phyloP scores from a whole-genome alignment of 495 filamentous ascomycete species.

The Talaromyces stipitatus region DNA sequence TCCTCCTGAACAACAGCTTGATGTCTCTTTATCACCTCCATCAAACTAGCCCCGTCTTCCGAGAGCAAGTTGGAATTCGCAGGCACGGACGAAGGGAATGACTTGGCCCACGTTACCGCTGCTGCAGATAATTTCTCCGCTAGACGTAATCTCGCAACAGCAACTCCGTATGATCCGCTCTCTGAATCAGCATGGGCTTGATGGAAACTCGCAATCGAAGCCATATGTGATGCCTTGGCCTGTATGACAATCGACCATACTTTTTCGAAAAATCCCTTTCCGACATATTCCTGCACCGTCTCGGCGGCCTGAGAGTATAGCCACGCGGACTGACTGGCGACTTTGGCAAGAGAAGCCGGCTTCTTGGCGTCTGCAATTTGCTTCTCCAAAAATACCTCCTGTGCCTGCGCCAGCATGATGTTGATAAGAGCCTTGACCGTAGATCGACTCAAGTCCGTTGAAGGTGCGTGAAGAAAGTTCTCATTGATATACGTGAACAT shows the following conservation, averaged over 20 bases:
- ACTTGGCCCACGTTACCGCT: constrained; percentile 66
- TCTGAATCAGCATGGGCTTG: constrained; percentile 90
- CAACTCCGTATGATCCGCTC: constrained; percentile 75
- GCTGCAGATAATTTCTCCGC: constrained; percentile 71
- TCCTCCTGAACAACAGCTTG: constrained; percentile 72
- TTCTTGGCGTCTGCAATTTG: constrained; percentile 92
- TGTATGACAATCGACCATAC: constrained; percentile 85
- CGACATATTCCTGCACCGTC: constrained; percentile 86
- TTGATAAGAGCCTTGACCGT: constrained; percentile 92
- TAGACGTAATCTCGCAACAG: constrained; percentile 74
- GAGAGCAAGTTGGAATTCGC: constrained; percentile 75
- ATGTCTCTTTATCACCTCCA: constrained; percentile 77
- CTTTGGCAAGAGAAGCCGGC: constrained; percentile 81
- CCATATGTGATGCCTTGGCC: constrained; percentile 79
- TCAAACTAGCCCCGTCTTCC: constrained; percentile 65
- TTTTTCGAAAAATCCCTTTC: constrained; percentile 88
- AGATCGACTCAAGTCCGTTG: constrained; percentile 85
- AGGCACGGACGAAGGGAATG: constrained; percentile 72
- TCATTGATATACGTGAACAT: constrained; percentile 99
- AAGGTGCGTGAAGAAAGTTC: constrained; percentile 95
- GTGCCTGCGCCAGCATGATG: constrained; percentile 88
- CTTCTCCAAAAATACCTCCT: constrained; percentile 96
- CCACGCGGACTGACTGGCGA: constrained; percentile 83
- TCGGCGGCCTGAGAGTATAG: constrained; percentile 83
- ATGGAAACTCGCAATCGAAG: constrained; percentile 84